phyloP scores from a whole-genome alignment of 768 basidiomycete genomes.

The Suillus plorans region DNA sequence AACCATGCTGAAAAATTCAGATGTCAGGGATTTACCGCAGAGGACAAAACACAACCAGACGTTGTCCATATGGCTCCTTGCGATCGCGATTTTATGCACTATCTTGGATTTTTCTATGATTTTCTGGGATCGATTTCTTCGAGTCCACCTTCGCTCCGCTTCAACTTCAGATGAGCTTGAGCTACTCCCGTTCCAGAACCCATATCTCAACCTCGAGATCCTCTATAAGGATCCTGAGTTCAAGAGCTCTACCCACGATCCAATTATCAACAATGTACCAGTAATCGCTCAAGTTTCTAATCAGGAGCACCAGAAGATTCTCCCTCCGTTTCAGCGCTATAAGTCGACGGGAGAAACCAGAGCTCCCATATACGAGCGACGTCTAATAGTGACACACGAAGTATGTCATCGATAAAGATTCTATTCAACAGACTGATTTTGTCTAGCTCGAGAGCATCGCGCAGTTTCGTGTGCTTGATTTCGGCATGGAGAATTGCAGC shows the following conservation, averaged over 20 bases:
- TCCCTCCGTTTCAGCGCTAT: not conserved
- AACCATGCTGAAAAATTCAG: not conserved
- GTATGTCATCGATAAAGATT: not conserved
- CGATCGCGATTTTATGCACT: not conserved
- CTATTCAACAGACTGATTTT: not conserved
- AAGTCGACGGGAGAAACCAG: not conserved
- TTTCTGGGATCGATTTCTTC: not conserved
- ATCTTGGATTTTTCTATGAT: not conserved
- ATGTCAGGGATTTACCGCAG: not conserved
- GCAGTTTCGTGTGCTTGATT: slow-evolving; percentile 31
- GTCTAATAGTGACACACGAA: not conserved
- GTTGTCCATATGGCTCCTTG: not conserved
- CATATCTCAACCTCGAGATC: not conserved
- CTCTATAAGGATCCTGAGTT: not conserved
- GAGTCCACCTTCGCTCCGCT: not conserved
- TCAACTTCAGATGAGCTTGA: not conserved
- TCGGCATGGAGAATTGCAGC: slow-evolving; percentile 32
- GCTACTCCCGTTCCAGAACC: not conserved
- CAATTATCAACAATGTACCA: not conserved
- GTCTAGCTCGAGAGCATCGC: slow-evolving; percentile 11
- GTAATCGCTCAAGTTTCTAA: not conserved
- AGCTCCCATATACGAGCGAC: not conserved
- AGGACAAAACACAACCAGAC: not conserved
- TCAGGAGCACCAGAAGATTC: not conserved
- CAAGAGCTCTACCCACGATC: not conserved